Evolutionary conservation across 371 early-diverging fungal species (phyloP), one percentile per base, ranked within the genome.

Genomic region (Mortierella sp.): DNA sequence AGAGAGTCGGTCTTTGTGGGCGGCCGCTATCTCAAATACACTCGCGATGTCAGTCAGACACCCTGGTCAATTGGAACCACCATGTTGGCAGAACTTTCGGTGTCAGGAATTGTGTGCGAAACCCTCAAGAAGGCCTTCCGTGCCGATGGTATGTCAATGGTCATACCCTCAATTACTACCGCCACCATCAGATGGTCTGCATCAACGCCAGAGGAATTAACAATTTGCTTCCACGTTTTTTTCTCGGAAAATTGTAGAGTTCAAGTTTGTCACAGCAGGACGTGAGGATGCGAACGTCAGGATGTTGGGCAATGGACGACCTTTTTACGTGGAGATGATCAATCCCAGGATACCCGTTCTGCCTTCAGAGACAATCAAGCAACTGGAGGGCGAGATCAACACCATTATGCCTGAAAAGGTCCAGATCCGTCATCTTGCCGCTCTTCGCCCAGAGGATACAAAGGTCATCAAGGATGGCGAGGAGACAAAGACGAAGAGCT

Each of bases 281-380:
- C 93, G 99, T 53, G 99, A 99, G 85, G 99, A 99, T 89, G 95
- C 96, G 21, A 98, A 99, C 89, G 99, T 99, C 13, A 92, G 96
- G 43, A 98, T 98, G 98, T 88, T 99, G 40, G 98, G 98, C 46
- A 89, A 89, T 46, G 99, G 99, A 21, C 90, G 99, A 51, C 99
- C 99, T 9, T 99, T 98, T 88, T 96, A 97, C 76, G 81, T 97
- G 28, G 97, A 98, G 80, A 75, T 99, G 67, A 89, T 93, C 24
- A 95, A 98, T 75, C 98, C 99, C 16, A 89, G 91, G 14, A 86
- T 74, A 34, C 80, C 83, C 74, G 80, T 53, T 19, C 51, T 86
- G 34, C 88, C 77, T 6, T 82, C 50, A 28, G 89, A 87, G 50
- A 89, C 93, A 44, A 88, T 95, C 75, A 67, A 70, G 8, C 76